Base-by-base conservation (phyloP, 371 early-diverging fungal genomes). In the Scutellospora calospora region DNA sequence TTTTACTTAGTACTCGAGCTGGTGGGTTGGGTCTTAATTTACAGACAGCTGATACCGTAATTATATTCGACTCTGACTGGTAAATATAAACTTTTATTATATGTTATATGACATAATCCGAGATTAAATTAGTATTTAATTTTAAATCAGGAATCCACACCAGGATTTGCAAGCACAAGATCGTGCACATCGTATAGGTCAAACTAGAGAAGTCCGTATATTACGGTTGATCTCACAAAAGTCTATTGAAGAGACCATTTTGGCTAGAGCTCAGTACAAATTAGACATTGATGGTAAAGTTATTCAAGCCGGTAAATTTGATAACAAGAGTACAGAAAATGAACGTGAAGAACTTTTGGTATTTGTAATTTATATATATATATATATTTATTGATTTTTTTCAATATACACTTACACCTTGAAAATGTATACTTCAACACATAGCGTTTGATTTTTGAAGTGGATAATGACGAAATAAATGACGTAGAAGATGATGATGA, bases 111-210 rank as follows among this genome's bases (percentile, higher is more conserved):
- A 38, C 69, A 22, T 49, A 5, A 20, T 27, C 16, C 29, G 27
- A 16, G 6, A n/a, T 20, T 29, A 51, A 52, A 29, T 41, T 45
- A 72, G 14, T 51, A 20, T 77, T 22, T 25, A 18, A 38, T 22
- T 22, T n/a, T 25, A 52, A 45, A 73, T 22, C 60, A 89, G 90
- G 94, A 99, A 99, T 85, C 99, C 99, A 29, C 98, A 98, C 83
- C 97, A 97, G 82, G 99, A 99, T 89, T 88, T 99, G 57, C 99
- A 99, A 90, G 99, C 99, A 0, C 99, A 99, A 88, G 99, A 99
- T 88, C 96, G 99, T 84, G 99, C 99, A 0, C 99, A 99, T 90
- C 95, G 99, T 87, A 99, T 99, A 83, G 99, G 99, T 27, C 99
- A 99, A 87, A 99, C 95, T 45, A 98, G 98, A 83, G 99, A 99